Percentiles rank a stretch among this genome's conserved stretches.
Conservation (phyloP, 1,139 yeast species). For the Suhomyces guaymorum region DNA sequence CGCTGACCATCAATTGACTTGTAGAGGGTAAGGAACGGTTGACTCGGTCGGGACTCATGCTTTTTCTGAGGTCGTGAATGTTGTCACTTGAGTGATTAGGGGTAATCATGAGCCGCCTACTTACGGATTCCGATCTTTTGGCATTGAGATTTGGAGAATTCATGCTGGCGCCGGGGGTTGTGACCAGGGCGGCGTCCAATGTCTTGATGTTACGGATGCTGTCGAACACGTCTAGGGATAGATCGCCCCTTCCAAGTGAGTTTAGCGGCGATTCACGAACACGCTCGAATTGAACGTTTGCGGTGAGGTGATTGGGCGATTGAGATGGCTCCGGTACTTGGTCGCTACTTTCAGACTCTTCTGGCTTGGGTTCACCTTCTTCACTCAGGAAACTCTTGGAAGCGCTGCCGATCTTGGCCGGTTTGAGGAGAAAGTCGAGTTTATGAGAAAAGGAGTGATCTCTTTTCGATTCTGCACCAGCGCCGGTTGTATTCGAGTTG, state of each 20-base stretch:
- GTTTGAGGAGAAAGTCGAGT: slow-evolving; percentile 22
- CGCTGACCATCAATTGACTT: slow-evolving; percentile 19
- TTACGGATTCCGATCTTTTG: slow-evolving; percentile 13
- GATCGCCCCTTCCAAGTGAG: slow-evolving; percentile 72
- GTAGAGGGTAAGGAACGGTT: slow-evolving; percentile 19
- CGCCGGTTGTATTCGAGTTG: slow-evolving; percentile 4
- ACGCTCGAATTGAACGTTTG: slow-evolving; percentile 56
- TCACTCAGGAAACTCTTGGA: slow-evolving; percentile 13
- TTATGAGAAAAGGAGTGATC: slow-evolving; percentile 18
- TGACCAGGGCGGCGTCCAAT: slow-evolving; percentile 12
- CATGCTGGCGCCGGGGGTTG: slow-evolving; percentile 10
- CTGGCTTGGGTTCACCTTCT: slow-evolving; percentile 6
- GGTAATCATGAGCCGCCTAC: slow-evolving; percentile 16
- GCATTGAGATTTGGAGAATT: slow-evolving; percentile 4
- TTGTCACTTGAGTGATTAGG: slow-evolving; percentile 25
- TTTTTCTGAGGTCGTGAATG: slow-evolving; percentile 18
- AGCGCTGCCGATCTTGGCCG: slow-evolving; percentile 16
- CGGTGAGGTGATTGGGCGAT: slow-evolving; percentile 17
- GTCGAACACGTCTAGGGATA: slow-evolving; percentile 60
- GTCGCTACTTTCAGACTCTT: slow-evolving; percentile 2
- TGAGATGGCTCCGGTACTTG: slow-evolving; percentile 4
- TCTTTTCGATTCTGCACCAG: slow-evolving; percentile 6
- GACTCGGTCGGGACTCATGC: slow-evolving; percentile 24
- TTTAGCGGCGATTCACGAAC: slow-evolving; percentile 56
- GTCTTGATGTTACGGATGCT: slow-evolving; percentile 6